Conservation (phyloP, 2,329 filamentous ascomycete genomes). For the Decorospora gaudefroyi region DNA sequence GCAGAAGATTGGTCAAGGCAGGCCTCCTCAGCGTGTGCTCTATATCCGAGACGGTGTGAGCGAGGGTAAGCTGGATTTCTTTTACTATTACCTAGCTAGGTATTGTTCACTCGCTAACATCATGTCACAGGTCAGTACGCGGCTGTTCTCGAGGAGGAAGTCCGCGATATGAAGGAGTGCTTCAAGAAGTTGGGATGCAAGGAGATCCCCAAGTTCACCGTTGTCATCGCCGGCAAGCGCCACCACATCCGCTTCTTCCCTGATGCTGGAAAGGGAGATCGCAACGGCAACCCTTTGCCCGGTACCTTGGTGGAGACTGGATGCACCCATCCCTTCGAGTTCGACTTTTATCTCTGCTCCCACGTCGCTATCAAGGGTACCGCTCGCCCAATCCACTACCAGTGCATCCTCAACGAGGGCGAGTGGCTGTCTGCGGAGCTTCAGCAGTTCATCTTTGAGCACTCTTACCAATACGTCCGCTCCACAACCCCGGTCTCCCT, state of each 20-base stretch:
- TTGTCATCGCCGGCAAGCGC: slow-evolving; percentile 88
- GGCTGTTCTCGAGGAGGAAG: slow-evolving; percentile 78
- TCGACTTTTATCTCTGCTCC: slow-evolving; percentile 78
- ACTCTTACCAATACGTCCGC: slow-evolving; percentile 90
- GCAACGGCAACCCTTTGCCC: slow-evolving; percentile 79
- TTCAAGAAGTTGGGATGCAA: slow-evolving; percentile 54
- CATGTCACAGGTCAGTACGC: slow-evolving; percentile 78
- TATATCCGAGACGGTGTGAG: slow-evolving; percentile 94
- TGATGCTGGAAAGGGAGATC: slow-evolving; percentile 63
- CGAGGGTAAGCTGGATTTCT: slow-evolving; percentile 58
- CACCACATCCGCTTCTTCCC: slow-evolving; percentile 92
- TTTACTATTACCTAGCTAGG: background rate
- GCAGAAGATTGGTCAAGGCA: slow-evolving; percentile 57
- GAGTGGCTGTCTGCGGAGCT: slow-evolving; percentile 68
- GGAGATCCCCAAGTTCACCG: slow-evolving; percentile 69
- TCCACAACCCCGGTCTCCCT: slow-evolving; percentile 91
- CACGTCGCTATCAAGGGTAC: slow-evolving; percentile 91
- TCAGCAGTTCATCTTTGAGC: slow-evolving; percentile 89
- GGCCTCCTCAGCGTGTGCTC: slow-evolving; percentile 72
- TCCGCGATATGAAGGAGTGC: slow-evolving; percentile 68
- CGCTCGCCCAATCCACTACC: slow-evolving; percentile 88
- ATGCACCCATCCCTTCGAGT: slow-evolving; percentile 88
- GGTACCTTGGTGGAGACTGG: slow-evolving; percentile 87
- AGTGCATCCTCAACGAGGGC: slow-evolving; percentile 83
- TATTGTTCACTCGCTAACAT: background rate